These are phyloP conservation scores for Hippophae gyantsensis DNA, from an alignment of 306 rosid species.

Conservation along the genomic window DNA sequence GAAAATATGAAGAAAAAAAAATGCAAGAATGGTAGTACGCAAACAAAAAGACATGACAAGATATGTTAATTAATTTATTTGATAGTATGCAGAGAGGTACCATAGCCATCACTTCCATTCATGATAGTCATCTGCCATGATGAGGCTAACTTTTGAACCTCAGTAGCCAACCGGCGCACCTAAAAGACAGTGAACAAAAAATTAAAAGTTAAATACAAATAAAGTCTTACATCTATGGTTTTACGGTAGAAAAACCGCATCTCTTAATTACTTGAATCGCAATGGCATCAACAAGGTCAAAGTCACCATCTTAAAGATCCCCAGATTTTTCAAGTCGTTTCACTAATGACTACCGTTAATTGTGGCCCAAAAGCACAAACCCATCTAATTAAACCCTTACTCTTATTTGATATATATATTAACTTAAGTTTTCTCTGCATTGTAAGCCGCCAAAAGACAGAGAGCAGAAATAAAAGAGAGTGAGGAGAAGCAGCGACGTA, in stretches of 20 bases:
- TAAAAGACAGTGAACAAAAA: constrained; percentile 21
- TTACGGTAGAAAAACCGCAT: background rate
- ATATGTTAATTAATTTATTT: background rate
- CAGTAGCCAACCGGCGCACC: constrained; percentile 71
- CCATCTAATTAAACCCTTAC: too few relatives aligned
- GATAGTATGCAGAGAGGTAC: constrained; percentile 17
- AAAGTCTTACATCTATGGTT: background rate
- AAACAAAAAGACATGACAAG: too few relatives aligned
- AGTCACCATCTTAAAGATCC: constrained; percentile 52
- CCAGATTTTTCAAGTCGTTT: constrained; percentile 57
- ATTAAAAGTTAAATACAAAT: background rate
- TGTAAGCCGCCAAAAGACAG: too few relatives aligned
- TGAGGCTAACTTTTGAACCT: constrained; percentile 43
- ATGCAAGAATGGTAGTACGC: too few relatives aligned
- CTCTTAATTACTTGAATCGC: constrained; percentile 52
- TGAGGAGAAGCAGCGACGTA: too few relatives aligned
- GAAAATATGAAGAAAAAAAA: too few relatives aligned
- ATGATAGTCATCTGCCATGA: constrained; percentile 46
- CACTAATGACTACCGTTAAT: constrained; percentile 38
- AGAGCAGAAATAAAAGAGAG: too few relatives aligned
- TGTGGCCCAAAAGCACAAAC: too few relatives aligned
- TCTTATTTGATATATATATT: too few relatives aligned
- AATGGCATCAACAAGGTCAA: constrained; percentile 54
- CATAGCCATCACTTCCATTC: constrained; percentile 59
- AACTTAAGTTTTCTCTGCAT: too few relatives aligned